A percentile compares a stretch with the other conserved stretches of the same genome.
Conservation (phyloP, 2,329 filamentous ascomycete species). For the Clonostachys chloroleuca region DNA sequence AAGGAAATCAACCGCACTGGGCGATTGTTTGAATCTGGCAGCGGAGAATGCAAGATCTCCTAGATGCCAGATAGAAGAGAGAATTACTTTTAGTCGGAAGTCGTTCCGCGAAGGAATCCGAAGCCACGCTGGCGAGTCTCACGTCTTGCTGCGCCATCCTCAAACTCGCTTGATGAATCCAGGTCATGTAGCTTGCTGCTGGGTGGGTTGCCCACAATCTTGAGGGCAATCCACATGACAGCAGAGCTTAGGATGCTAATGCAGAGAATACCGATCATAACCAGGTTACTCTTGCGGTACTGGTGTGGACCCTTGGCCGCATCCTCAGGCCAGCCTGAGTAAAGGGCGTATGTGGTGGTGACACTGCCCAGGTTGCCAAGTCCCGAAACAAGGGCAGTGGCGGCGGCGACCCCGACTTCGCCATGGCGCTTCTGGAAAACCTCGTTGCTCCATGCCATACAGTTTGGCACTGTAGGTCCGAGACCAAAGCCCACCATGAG, state of each 20-base stretch:
- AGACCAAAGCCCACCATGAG: conserved; percentile 87
- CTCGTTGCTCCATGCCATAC: conserved; percentile 90
- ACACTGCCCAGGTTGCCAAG: conserved; percentile 84
- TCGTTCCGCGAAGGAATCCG: conserved; percentile 24
- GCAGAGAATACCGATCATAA: conserved; percentile 82
- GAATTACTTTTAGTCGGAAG: neutral
- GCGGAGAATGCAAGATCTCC: too few relatives aligned
- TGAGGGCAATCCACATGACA: conserved; percentile 64
- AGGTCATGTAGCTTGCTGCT: conserved; percentile 36
- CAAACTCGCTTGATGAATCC: conserved; percentile 37
- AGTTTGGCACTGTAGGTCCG: conserved; percentile 85
- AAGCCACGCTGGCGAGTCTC: conserved; percentile 57
- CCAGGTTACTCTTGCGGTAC: conserved; percentile 79
- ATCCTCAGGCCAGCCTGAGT: conserved; percentile 81
- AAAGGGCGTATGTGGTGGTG: conserved; percentile 83
- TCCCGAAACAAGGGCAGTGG: conserved; percentile 80
- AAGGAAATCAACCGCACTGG: too few relatives aligned
- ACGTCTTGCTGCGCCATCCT: conserved; percentile 57
- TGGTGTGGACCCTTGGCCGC: conserved; percentile 61
- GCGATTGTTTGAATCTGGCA: too few relatives aligned
- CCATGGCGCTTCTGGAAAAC: conserved; percentile 87
- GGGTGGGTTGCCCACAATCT: conserved; percentile 47
- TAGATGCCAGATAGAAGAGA: neutral
- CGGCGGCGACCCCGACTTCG: conserved; percentile 85
- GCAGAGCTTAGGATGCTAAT: conserved; percentile 71